Conservation (phyloP, 2,329 filamentous ascomycete species). For the Sclerotinia subarctica region DNA sequence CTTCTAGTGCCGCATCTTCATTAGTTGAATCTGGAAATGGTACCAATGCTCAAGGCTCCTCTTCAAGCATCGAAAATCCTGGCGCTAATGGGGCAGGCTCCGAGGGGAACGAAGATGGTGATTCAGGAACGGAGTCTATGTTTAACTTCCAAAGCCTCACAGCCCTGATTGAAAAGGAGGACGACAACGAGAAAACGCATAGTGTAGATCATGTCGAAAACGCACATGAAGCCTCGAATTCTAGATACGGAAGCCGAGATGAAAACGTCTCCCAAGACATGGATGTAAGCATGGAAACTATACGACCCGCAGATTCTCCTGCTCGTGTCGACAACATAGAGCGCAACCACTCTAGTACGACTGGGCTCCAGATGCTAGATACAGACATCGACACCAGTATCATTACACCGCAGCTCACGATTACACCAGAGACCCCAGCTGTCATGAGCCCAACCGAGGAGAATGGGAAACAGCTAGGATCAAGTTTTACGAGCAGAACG, state of each 20-base stretch:
- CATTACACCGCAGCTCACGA: slow-evolving; percentile 32
- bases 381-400: slow-evolving; percentile 25
- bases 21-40: slow-evolving; percentile 59
- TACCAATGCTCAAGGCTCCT: slow-evolving; percentile 40
- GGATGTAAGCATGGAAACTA: slow-evolving; percentile 34
- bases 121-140: slow-evolving; percentile 66
- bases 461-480: slow-evolving; percentile 34
- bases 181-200: slow-evolving; percentile 39
- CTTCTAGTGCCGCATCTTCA: slow-evolving; percentile 80
- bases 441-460: slow-evolving; percentile 26
- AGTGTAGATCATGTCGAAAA: slow-evolving; percentile 34
- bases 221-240: slow-evolving; percentile 26
- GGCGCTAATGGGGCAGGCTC: slow-evolving; percentile 55
- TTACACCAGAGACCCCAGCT: slow-evolving; percentile 35
- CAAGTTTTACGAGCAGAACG: slow-evolving; percentile 5
- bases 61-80: slow-evolving; percentile 48
- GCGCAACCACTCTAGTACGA: neutral
- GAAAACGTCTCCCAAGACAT: slow-evolving; percentile 21
- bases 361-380: slow-evolving; percentile 7
- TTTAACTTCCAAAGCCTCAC: slow-evolving; percentile 90
- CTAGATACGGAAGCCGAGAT: slow-evolving; percentile 19
- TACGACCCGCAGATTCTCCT: slow-evolving; percentile 26
- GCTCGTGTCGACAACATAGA: neutral
- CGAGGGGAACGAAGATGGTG: slow-evolving; percentile 47
- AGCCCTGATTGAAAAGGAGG: slow-evolving; percentile 72